Evolutionary conservation across 1,284 basidiomycete genomes (phyloP), one percentile per base, ranked within the genome.

Genomic region (Sphagnurus paluster): DNA sequence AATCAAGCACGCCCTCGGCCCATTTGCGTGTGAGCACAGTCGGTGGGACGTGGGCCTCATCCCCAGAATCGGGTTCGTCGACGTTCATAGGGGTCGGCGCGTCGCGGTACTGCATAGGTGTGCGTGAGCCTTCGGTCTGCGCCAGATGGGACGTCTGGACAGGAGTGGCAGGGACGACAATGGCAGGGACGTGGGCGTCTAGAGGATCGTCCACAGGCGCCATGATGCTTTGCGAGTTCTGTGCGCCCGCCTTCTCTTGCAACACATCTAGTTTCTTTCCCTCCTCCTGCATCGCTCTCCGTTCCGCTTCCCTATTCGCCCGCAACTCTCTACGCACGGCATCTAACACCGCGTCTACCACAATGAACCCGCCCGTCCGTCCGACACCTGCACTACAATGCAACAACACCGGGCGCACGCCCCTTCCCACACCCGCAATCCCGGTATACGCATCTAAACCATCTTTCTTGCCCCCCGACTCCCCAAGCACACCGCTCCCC

Each of bases 371-470:
- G 19, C 93, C 93, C 0, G 94, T 97, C 29, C 93, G 78, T 0
- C 93, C 93, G 3, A 96, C 91, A 11, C 93, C 93, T 0, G 93
- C 93, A 14, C 91, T 93, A 61, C 92, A 94, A 68, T 90, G 85
- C 49, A 91, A 62, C 30, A 91, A 60, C 10, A 90, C 75, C 0
- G 86, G 85, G 23, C 71, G 62, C 13, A 41, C 68, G 9, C 72
- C 74, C 38, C 73, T 55, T 4, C 75, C 76, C 53, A 75, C 72
- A 39, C 68, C 61, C 19, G 76, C 70, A 41, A 84, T 66, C 1
- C 81, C 82, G 0, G 71, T 77, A 44, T 67, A 64, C 10, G 66
- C 34, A 71, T 49, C 17, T 59, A 64, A 19, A 34, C 47, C 6
- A 26, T 39, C 19, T 50, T 48, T 25, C 36, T 42, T 25, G 35